Percentiles rank a stretch among this genome's conserved stretches.
Conservation (phyloP, 2,329 filamentous ascomycete genomes). For the Fusarium sp. region DNA sequence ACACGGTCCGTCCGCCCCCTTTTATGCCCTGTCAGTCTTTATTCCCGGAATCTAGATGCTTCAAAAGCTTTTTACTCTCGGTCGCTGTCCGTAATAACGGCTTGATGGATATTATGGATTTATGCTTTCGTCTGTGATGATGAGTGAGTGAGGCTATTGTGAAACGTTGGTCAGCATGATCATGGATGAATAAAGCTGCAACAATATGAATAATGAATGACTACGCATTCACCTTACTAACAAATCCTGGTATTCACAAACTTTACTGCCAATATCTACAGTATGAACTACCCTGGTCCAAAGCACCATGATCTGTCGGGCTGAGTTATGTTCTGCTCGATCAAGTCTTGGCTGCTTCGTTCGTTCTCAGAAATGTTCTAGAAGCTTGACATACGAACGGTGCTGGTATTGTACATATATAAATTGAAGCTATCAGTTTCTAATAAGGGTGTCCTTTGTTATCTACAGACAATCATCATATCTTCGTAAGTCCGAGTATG, state of each 20-base stretch:
- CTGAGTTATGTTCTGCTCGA: conserved; percentile 29
- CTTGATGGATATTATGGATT: not conserved
- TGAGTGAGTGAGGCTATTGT: not conserved
- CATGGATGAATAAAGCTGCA: not conserved
- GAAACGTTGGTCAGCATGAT: not conserved
- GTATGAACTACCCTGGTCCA: not conserved
- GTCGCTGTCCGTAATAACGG: not conserved
- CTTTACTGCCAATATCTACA: not conserved
- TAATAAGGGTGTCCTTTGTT: conserved; percentile 38
- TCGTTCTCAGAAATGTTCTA: conserved; percentile 33
- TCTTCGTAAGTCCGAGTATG: conserved; percentile 23
- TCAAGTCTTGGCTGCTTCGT: conserved; percentile 23
- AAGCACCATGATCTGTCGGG: conserved; percentile 24
- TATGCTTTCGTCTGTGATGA: not conserved
- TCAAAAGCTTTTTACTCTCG: not conserved
- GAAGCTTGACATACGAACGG: conserved; percentile 15
- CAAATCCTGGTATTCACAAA: not conserved
- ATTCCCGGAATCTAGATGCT: not conserved
- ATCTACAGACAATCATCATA: conserved; percentile 27
- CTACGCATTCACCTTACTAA: not conserved
- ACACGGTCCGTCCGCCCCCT: conserved; percentile 33
- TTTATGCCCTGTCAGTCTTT: conserved; percentile 12
- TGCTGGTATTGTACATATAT: not conserved
- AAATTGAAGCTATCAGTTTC: not conserved
- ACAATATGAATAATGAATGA: not conserved